Conservation (phyloP, 225 moss, liverwort and hornwort genomes). For the Rhytidiadelphus loreus region DNA sequence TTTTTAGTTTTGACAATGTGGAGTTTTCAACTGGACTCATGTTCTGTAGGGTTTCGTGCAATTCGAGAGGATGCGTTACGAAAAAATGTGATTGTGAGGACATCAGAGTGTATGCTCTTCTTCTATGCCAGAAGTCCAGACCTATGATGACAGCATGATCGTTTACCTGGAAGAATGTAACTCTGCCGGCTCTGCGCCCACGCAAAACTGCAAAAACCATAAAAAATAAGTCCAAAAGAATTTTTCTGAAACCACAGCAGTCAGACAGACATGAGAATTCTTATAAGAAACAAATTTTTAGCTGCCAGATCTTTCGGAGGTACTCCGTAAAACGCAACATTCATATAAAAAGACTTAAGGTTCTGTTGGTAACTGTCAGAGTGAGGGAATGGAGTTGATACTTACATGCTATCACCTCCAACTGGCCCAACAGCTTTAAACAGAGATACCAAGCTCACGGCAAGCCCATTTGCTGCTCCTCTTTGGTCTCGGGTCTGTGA, state of each 20-base stretch:
- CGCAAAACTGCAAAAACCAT: constrained; percentile 48
- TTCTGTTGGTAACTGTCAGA: background rate
- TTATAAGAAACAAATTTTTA: background rate
- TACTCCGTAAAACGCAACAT: background rate
- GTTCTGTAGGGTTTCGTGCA: background rate
- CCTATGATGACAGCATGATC: background rate
- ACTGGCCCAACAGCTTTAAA: constrained; percentile 73
- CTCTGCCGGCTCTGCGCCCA: constrained; percentile 57
- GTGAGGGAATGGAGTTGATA: background rate
- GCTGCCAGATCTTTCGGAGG: background rate
- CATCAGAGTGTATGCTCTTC: background rate
- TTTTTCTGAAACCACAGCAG: background rate
- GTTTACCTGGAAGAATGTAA: constrained; percentile 64
- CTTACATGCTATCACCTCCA: constrained; percentile 69
- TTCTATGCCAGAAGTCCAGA: background rate
- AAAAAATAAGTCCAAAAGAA: background rate
- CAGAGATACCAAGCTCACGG: constrained; percentile 58
- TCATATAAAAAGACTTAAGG: background rate
- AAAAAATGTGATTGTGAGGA: background rate
- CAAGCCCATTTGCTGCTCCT: constrained; percentile 78
- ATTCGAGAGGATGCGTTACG: background rate
- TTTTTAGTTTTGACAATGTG: background rate
- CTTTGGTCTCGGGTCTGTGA: constrained; percentile 41
- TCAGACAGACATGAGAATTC: background rate
- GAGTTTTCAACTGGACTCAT: background rate